Conservation (phyloP, 1,284 basidiomycete genomes). For the Neotropicomus parvogracilis region DNA sequence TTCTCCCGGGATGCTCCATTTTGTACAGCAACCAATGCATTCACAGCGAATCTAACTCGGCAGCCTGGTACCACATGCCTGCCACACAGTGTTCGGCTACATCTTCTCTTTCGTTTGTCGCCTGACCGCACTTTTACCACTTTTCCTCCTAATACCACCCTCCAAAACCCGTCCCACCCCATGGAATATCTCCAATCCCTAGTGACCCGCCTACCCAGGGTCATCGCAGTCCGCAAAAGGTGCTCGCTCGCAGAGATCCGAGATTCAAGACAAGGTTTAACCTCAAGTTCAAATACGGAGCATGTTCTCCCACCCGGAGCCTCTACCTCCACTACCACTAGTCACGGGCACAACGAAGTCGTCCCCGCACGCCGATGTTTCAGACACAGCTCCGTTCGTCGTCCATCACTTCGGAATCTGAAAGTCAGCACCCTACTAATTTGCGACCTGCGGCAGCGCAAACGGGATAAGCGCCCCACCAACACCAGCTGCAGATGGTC, state of each 20-base stretch:
- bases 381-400: conserved; percentile 16
- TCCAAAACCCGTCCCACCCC: background rate
- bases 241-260: conserved; percentile 7
- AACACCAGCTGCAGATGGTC: conserved; percentile 2
- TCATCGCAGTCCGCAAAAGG: conserved; percentile 23
- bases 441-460: conserved; percentile 11
- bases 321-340: conserved; percentile 1
- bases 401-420: background rate
- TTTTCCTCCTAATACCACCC: background rate
- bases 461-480: conserved; percentile 16
- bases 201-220: conserved; percentile 19
- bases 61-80: conserved; percentile 16
- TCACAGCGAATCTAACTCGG: conserved; percentile 26
- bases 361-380: conserved; percentile 7
- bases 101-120: background rate
- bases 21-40: conserved; percentile 16
- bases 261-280: conserved; percentile 19
- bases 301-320: conserved; percentile 9
- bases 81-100: background rate
- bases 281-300: conserved; percentile 8
- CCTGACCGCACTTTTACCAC: background rate
- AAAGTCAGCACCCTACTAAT: background rate
- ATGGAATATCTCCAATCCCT: conserved; percentile 29
- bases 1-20: conserved; percentile 6
- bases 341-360: conserved; percentile 2